Evolutionary conservation across 1,284 basidiomycete species (phyloP), one percentile per base, ranked within the genome.

Genomic region (Violaceomyces palustris): DNA sequence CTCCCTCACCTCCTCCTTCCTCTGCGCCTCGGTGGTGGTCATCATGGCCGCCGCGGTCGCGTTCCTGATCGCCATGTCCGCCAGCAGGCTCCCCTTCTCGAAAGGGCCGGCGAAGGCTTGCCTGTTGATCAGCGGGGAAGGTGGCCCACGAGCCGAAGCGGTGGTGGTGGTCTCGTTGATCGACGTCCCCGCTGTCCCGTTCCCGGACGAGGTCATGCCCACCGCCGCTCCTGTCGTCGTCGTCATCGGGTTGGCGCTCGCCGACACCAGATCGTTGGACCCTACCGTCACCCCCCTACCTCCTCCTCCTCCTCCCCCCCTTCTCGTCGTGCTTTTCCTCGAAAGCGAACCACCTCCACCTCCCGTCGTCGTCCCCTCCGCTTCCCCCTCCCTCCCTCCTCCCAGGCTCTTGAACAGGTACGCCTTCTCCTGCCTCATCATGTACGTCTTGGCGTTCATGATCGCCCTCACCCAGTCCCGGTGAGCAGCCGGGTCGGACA

Each of bases 401-500:
- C 1, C 32, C 21, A 6, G 51, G 45, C 23, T 33, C 38, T 52
- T 45, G 57, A 73, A 69, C 4, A 73, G 46, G 9, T 61, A 52
- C 10, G 67, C 56, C 27, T 52, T 52, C 35, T 73, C 71, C 39
- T 69, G 68, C 6, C 51, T 39, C 36, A 73, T 29, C n/a, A 72
- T 50, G 39, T 72, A 73, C 6, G 67, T 65, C 28, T 66, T 56
- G 7, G 67, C 69, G 33, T 63, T 61, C 22, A 64, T 25, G 15
- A 69, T 64, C 6, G 63, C 52, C 8, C 57, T 54, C 9, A 71
- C 60, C 71, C 71, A 73, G 42, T 70, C 62, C 14, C 65, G 57
- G 28, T 69, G 64, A 4, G 71, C 71, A 2, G 54, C 60, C 4
- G 52, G 53, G 42, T 71, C 68, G 1, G 62, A 60, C 12, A 71